Conservation (phyloP, 164 flowering plant genomes). For the Cinnamomum chago region DNA sequence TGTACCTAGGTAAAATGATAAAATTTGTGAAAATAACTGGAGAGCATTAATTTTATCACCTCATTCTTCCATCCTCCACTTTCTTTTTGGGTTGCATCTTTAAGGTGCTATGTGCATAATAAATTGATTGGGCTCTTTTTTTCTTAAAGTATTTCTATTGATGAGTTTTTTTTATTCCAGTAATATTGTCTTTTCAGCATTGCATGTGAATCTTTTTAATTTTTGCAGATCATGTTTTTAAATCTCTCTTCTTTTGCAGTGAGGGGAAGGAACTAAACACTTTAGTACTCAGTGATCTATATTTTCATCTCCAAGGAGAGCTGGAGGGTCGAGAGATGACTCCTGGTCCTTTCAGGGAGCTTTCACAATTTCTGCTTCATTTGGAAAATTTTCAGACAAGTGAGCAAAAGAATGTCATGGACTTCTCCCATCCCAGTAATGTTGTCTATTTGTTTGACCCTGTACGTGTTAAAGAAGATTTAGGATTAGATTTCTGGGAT, state of each 20-base stretch:
- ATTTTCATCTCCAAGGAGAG: constrained; percentile 87
- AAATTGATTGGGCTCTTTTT: not conserved
- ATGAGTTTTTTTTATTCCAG: too few relatives aligned
- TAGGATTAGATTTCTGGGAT: constrained; percentile 76
- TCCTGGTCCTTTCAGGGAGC: constrained; percentile 75
- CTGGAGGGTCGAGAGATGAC: constrained; percentile 73
- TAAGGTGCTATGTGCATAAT: not conserved
- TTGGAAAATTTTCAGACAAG: constrained; percentile 36
- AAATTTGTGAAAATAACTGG: too few relatives aligned
- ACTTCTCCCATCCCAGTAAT: constrained; percentile 22
- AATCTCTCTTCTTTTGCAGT: constrained; percentile 30
- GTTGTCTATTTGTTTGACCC: constrained; percentile 45
- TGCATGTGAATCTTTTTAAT: not conserved
- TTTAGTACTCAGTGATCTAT: constrained; percentile 75
- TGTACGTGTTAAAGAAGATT: constrained; percentile 35
- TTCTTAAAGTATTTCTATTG: not conserved
- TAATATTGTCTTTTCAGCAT: too few relatives aligned
- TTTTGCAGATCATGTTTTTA: not conserved
- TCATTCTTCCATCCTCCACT: not conserved
- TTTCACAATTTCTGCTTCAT: constrained; percentile 48
- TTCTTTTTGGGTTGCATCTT: not conserved
- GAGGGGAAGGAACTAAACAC: constrained; percentile 47
- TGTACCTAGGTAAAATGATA: too few relatives aligned
- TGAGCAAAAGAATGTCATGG: constrained; percentile 28
- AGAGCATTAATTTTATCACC: too few relatives aligned